Conservation (phyloP, 2,329 filamentous ascomycete genomes). For the Magnaporthiopsis rhizophila region DNA sequence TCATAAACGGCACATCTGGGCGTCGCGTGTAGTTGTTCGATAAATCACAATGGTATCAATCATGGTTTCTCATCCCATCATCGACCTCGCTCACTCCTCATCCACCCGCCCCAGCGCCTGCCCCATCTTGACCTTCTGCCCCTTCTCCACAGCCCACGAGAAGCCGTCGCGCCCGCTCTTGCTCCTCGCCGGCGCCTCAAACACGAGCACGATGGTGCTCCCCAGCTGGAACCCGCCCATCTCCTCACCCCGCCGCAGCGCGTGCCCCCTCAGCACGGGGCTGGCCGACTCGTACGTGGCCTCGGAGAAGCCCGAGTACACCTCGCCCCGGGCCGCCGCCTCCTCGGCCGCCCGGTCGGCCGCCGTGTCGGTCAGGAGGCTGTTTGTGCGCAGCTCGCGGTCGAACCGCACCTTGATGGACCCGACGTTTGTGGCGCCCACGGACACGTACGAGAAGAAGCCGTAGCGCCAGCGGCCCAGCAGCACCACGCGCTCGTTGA, state of each 20-base stretch:
- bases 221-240: slow-evolving; percentile 98
- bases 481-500: slow-evolving; percentile 93
- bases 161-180: slow-evolving; percentile 60
- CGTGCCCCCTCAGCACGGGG: slow-evolving; percentile 70
- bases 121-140: slow-evolving; percentile 82
- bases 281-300: slow-evolving; percentile 80
- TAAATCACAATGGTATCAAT: not conserved
- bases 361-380: slow-evolving; percentile 81
- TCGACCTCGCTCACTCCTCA: slow-evolving; percentile 14
- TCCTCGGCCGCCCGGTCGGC: slow-evolving; percentile 80
- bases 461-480: slow-evolving; percentile 93
- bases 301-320: slow-evolving; percentile 85
- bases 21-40: no score
- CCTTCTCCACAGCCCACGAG: slow-evolving; percentile 80
- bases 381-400: slow-evolving; percentile 86
- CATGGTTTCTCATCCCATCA: not conserved
- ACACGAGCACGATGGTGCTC: slow-evolving; percentile 90
- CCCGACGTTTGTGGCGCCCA: slow-evolving; percentile 94
- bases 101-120: slow-evolving; percentile 74
- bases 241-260: slow-evolving; percentile 80
- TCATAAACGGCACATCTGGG: no score
- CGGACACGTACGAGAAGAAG: slow-evolving; percentile 93
- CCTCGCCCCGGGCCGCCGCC: slow-evolving; percentile 66
- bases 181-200: slow-evolving; percentile 69
- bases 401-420: slow-evolving; percentile 98